phyloP scores from a whole-genome alignment of 2,329 filamentous ascomycete species.

The Talaromyces marneffei region DNA sequence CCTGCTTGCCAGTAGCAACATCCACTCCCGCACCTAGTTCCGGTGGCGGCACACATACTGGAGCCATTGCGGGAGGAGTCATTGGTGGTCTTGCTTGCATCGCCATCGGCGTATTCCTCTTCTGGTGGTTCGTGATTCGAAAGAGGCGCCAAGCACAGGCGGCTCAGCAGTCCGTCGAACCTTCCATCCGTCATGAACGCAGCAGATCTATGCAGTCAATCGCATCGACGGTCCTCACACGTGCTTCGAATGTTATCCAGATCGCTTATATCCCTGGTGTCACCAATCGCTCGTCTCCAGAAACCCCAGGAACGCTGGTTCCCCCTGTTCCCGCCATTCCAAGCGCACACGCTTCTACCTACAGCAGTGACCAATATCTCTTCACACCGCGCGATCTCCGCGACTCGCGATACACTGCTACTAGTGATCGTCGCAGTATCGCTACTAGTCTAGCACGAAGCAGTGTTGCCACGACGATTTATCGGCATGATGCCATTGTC shows the following conservation, averaged over 20 bases:
- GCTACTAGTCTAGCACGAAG: conserved; percentile 43
- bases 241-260: conserved; percentile 97
- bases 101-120: conserved; percentile 66
- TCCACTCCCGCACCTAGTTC: conserved; percentile 16
- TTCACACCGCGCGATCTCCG: conserved; percentile 87
- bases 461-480: conserved; percentile 88
- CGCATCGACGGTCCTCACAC: conserved; percentile 88
- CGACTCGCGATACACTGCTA: conserved; percentile 78
- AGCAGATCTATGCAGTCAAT: conserved; percentile 81
- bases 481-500: conserved; percentile 83
- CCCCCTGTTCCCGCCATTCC: conserved; percentile 94
- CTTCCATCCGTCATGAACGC: conserved; percentile 39
- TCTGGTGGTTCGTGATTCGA: conserved; percentile 86
- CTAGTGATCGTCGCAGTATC: conserved; percentile 49
- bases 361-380: conserved; percentile 70
- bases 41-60: conserved; percentile 58
- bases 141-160: conserved; percentile 58
- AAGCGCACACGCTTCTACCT: conserved; percentile 38
- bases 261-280: conserved; percentile 98
- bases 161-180: conserved; percentile 42
- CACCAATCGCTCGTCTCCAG: conserved; percentile 80
- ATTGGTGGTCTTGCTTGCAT: conserved; percentile 75
- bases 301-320: conserved; percentile 73
- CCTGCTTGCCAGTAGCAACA: conserved; percentile 46
- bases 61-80: conserved; percentile 87